Percentiles rank a stretch among this genome's conserved stretches.
Evolutionary conservation across 495 filamentous ascomycete genomes (phyloP).

Genomic region (Ramalina intermedia): DNA sequence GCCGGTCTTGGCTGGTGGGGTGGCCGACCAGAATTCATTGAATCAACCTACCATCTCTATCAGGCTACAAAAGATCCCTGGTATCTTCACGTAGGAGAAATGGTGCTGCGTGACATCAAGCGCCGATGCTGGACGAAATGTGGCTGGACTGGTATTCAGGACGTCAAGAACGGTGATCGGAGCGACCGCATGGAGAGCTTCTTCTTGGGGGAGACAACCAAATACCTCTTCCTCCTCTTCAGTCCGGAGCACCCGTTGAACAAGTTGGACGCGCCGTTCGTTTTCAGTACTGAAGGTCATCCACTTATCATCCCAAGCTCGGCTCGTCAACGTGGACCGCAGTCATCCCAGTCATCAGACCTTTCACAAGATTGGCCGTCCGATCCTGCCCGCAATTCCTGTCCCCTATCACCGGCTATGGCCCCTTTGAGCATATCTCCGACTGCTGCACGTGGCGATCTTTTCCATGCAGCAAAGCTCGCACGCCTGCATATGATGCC

Average conservation of each 20-base stretch:
- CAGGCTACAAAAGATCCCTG: constrained; percentile 88
- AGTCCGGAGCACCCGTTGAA: constrained; percentile 78
- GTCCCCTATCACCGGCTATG: constrained; percentile 42
- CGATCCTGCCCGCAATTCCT: constrained; percentile 19
- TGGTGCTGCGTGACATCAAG: constrained; percentile 80
- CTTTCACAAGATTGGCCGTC: too few relatives aligned
- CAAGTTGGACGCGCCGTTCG: constrained; percentile 67
- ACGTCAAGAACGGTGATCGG: constrained; percentile 77
- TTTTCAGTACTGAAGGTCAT: constrained; percentile 94
- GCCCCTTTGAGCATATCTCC: constrained; percentile 57
- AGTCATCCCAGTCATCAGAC: background rate
- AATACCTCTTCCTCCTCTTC: constrained; percentile 87
- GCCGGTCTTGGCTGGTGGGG: constrained; percentile 87
- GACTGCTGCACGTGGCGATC: constrained; percentile 68
- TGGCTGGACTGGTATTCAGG: constrained; percentile 90
- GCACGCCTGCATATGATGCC: constrained; percentile 68
- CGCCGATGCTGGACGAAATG: constrained; percentile 85
- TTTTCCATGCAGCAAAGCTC: constrained; percentile 83
- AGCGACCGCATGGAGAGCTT: constrained; percentile 98
- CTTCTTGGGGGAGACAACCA: constrained; percentile 89
- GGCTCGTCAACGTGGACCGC: background rate
- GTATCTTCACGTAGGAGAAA: constrained; percentile 92
- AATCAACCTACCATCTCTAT: constrained; percentile 88
- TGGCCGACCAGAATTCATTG: constrained; percentile 87
- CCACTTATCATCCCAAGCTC: constrained; percentile 66